A percentile compares a stretch with the other conserved stretches of the same genome.
Evolutionary conservation across 1,284 basidiomycete species (phyloP).

Genomic region (Leccinum pachyderme): DNA sequence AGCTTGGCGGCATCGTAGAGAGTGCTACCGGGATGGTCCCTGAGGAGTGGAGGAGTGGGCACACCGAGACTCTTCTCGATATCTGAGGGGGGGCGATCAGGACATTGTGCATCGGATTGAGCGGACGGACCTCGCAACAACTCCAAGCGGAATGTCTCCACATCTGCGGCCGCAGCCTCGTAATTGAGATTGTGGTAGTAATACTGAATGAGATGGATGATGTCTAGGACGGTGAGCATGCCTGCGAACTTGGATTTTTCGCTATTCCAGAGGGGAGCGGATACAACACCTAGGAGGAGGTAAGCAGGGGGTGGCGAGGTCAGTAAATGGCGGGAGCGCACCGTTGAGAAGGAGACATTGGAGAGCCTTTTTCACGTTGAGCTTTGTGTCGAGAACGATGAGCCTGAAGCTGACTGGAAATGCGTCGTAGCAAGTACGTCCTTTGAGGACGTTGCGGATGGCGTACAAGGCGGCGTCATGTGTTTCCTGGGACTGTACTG

Average conservation of each 20-base stretch:
- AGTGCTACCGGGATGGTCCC: slow-evolving; percentile 85
- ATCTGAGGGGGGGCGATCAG: slow-evolving; percentile 48
- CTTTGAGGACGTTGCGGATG: slow-evolving; percentile 83
- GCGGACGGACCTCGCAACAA: slow-evolving; percentile 71
- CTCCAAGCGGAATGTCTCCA: slow-evolving; percentile 92
- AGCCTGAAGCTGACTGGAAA: slow-evolving; percentile 95
- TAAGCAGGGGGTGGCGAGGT: background rate
- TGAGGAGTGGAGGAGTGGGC: slow-evolving; percentile 87
- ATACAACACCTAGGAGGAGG: slow-evolving; percentile 78
- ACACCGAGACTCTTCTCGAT: slow-evolving; percentile 94
- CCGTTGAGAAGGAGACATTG: slow-evolving; percentile 89
- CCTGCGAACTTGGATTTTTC: slow-evolving; percentile 87
- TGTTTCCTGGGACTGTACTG: slow-evolving; percentile 51
- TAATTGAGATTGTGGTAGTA: slow-evolving; percentile 89
- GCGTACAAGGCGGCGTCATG: slow-evolving; percentile 76
- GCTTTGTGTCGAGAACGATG: slow-evolving; percentile 93
- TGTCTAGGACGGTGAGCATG: slow-evolving; percentile 95
- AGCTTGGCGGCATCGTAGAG: slow-evolving; percentile 90
- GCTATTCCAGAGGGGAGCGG: slow-evolving; percentile 98
- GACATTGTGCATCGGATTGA: slow-evolving; percentile 7
- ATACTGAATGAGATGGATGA: slow-evolving; percentile 96
- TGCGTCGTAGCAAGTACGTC: slow-evolving; percentile 89
- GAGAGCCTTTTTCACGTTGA: slow-evolving; percentile 91
- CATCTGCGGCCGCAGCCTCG: slow-evolving; percentile 86
- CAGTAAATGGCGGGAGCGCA: slow-evolving; percentile 33